Percentiles rank a stretch among this genome's conserved stretches.
Conservation (phyloP, 148 eudicot species). For the Heliamphora exappendiculata region DNA sequence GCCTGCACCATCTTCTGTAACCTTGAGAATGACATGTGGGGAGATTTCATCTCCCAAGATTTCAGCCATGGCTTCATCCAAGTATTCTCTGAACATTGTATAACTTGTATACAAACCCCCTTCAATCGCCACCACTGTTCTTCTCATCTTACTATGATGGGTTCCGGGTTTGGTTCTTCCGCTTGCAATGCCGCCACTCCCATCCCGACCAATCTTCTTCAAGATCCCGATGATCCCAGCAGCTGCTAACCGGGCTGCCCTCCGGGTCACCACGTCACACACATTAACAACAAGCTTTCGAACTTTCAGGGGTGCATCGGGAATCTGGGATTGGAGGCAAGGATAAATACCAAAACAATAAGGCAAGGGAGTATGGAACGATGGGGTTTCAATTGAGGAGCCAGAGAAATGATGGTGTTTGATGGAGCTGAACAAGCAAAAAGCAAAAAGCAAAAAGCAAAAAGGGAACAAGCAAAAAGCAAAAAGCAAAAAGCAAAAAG, state of each 20-base stretch:
- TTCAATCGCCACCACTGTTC: slow-evolving; percentile 82
- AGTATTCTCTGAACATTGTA: slow-evolving; percentile 63
- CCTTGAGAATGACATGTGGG: slow-evolving; percentile 50
- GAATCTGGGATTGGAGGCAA: slow-evolving; percentile 32
- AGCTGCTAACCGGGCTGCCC: slow-evolving; percentile 83
- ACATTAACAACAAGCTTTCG: slow-evolving; percentile 73
- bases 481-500: neutral
- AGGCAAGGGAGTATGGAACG: too few species aligned
- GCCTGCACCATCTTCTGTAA: slow-evolving; percentile 78
- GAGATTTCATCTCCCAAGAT: slow-evolving; percentile 76
- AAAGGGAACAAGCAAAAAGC: too few species aligned
- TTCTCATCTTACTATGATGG: slow-evolving; percentile 31
- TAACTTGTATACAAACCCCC: slow-evolving; percentile 70
- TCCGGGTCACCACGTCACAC: slow-evolving; percentile 67
- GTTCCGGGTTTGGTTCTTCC: slow-evolving; percentile 45
- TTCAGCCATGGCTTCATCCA: slow-evolving; percentile 62
- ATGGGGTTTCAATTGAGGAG: too few species aligned
- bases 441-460: too few species aligned
- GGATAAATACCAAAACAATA: neutral
- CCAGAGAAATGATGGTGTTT: too few species aligned
- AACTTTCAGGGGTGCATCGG: slow-evolving; percentile 50
- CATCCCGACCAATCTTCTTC: slow-evolving; percentile 89
- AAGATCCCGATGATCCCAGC: slow-evolving; percentile 86
- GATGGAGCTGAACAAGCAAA: too few species aligned
- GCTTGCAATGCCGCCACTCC: slow-evolving; percentile 58